Conservation (phyloP, 2,329 filamentous ascomycete species). For the Aureobasidium vineae region DNA sequence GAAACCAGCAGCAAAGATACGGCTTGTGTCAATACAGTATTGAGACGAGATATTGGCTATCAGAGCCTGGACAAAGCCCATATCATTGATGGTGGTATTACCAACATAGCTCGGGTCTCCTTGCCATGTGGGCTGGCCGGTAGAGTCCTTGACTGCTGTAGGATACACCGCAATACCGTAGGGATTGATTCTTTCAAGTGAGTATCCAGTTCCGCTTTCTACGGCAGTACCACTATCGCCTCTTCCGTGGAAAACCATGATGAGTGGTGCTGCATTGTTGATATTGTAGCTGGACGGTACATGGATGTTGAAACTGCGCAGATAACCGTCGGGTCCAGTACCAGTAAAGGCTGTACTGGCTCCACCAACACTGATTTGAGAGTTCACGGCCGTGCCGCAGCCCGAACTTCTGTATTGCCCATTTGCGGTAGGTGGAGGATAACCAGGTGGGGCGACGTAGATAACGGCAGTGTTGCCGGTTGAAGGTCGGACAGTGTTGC, state of each 20-base stretch:
- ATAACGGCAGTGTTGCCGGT: not conserved
- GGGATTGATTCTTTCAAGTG: slow-evolving; percentile 46
- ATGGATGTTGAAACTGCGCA: slow-evolving; percentile 42
- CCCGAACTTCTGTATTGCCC: slow-evolving; percentile 32
- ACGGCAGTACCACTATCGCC: slow-evolving; percentile 41
- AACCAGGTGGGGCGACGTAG: not conserved
- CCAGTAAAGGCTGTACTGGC: slow-evolving; percentile 29
- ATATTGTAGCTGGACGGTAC: slow-evolving; percentile 44
- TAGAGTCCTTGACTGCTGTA: slow-evolving; percentile 38
- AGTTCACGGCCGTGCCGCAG: slow-evolving; percentile 32
- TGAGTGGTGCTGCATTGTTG: slow-evolving; percentile 43
- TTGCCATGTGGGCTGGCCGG: slow-evolving; percentile 36
- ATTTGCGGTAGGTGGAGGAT: slow-evolving; percentile 27
- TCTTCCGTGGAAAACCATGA: slow-evolving; percentile 52
- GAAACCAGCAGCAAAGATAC: slow-evolving; percentile 51
- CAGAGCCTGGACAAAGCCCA: slow-evolving; percentile 46
- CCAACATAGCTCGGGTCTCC: slow-evolving; percentile 45
- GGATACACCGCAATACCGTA: slow-evolving; percentile 49
- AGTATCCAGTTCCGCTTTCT: slow-evolving; percentile 47
- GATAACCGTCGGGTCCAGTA: slow-evolving; percentile 32
- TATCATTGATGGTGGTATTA: slow-evolving; percentile 41
- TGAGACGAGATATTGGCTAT: slow-evolving; percentile 38
- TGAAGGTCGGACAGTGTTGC: slow-evolving; percentile 6
- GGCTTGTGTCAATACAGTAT: slow-evolving; percentile 48
- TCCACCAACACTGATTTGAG: slow-evolving; percentile 30